phyloP scores from a whole-genome alignment of 116 monocot species.

The Trichopus zeylanicus region DNA sequence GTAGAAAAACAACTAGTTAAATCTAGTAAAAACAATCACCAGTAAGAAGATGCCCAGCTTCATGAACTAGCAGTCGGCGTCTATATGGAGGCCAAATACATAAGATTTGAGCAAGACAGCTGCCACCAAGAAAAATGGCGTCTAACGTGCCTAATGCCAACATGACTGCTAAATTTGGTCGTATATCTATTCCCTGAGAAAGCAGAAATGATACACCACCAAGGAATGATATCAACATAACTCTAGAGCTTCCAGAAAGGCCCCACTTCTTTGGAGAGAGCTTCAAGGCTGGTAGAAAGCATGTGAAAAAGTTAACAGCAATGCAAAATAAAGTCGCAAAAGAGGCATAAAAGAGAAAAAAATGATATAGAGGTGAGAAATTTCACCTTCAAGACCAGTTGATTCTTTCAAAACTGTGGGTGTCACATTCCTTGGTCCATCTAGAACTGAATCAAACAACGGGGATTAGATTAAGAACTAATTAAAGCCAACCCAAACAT shows the following conservation, averaged over 20 bases:
- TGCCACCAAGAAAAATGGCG: slow-evolving; percentile 93
- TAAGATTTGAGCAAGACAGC: slow-evolving; percentile 74
- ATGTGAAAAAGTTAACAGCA: not conserved
- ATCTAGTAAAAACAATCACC: slow-evolving; percentile 27
- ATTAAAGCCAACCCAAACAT: not conserved
- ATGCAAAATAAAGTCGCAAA: not conserved
- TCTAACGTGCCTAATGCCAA: slow-evolving; percentile 54
- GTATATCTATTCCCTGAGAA: slow-evolving; percentile 74
- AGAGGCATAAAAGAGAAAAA: not conserved
- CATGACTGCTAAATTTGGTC: slow-evolving; percentile 73
- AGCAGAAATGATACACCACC: slow-evolving; percentile 67
- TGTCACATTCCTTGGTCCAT: slow-evolving; percentile 81
- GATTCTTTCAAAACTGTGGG: slow-evolving; percentile 73
- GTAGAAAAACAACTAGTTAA: not conserved
- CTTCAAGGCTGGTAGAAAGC: slow-evolving; percentile 50
- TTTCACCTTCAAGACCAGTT: slow-evolving; percentile 91
- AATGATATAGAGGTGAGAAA: not conserved
- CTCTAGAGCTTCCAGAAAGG: slow-evolving; percentile 52
- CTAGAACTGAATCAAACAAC: slow-evolving; percentile 52
- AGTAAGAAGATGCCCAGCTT: slow-evolving; percentile 92
- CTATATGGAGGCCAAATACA: slow-evolving; percentile 91
- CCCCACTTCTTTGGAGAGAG: slow-evolving; percentile 96
- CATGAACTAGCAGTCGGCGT: slow-evolving; percentile 82
- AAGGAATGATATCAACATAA: slow-evolving; percentile 49
- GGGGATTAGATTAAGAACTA: not conserved